Conservation (phyloP, 148 eudicot species). For the Rheum nobile region DNA sequence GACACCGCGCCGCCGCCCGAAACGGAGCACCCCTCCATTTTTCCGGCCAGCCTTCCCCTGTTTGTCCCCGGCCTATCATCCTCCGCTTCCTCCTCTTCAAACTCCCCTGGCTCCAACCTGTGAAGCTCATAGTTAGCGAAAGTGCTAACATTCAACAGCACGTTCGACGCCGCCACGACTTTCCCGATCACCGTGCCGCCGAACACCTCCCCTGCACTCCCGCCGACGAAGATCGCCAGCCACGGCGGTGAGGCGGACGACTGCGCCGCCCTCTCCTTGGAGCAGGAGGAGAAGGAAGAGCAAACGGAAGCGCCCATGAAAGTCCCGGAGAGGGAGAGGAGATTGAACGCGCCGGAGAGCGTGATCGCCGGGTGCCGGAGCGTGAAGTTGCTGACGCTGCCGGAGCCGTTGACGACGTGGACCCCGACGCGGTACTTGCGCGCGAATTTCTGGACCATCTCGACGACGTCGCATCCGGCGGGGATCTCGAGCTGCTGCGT, state of each 20-base stretch:
- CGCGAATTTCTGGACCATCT: constrained; percentile 15
- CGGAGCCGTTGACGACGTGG: constrained; percentile 11
- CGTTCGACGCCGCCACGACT: constrained; percentile 12
- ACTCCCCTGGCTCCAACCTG: constrained; percentile 1
- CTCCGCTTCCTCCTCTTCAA: background rate
- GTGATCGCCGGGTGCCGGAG: constrained; percentile 8
- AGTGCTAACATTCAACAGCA: constrained; percentile 11
- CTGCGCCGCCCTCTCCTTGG: background rate
- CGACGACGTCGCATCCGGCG: constrained; percentile 16
- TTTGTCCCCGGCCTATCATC: background rate
- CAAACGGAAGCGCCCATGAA: constrained; percentile 11
- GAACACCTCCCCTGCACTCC: constrained; percentile 6
- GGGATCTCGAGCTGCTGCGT: constrained; percentile 19
- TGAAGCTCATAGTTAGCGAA: constrained; percentile 13
- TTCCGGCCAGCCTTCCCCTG: background rate
- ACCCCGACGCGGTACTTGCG: constrained; percentile 9
- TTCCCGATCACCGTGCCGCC: constrained; percentile 21
- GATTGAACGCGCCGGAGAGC: constrained; percentile 12
- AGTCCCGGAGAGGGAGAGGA: constrained; percentile 13
- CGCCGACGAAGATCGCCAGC: constrained; percentile 10
- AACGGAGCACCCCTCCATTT: background rate
- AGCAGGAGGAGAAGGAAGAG: background rate
- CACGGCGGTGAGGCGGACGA: background rate
- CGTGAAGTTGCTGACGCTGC: constrained; percentile 14
- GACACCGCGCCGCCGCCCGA: background rate